Evolutionary conservation across 345 rosid genomes (phyloP).

Genomic region (Viola odorata): DNA sequence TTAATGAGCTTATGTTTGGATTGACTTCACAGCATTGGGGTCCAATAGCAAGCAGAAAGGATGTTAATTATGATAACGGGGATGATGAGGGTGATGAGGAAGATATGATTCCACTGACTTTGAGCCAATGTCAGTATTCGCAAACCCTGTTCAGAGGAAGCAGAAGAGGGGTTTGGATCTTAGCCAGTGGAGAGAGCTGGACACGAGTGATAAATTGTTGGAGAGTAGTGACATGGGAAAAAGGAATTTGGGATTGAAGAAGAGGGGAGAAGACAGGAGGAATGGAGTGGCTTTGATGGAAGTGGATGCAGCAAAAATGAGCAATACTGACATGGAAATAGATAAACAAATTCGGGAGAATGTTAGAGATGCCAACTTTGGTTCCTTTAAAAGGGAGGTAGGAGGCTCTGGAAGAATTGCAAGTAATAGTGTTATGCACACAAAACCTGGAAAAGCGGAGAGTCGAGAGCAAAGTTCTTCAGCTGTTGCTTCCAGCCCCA

Average conservation of each 20-base stretch:
- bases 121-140: slow-evolving; percentile 45
- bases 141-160: slow-evolving; percentile 65
- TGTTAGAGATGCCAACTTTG: slow-evolving; percentile 6
- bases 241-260: slow-evolving; percentile 9
- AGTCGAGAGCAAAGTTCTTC: slow-evolving; percentile 12
- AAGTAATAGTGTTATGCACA: slow-evolving; percentile 11
- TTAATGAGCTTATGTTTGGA: slow-evolving; percentile 12
- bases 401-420: slow-evolving; percentile 3
- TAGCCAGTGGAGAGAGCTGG: slow-evolving; percentile 43
- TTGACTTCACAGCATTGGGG: slow-evolving; percentile 53
- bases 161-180: slow-evolving; percentile 53
- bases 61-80: slow-evolving; percentile 18
- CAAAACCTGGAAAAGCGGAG: slow-evolving; percentile 9
- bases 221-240: slow-evolving; percentile 11
- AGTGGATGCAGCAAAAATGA: slow-evolving; percentile 21
- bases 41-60: slow-evolving; percentile 26
- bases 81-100: slow-evolving; percentile 36
- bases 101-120: slow-evolving; percentile 22
- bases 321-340: slow-evolving; percentile 21
- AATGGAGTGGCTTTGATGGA: slow-evolving; percentile 26
- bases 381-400: too few species aligned
- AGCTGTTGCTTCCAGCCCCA: slow-evolving; percentile 23
- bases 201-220: slow-evolving; percentile 21
- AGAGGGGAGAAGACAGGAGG: slow-evolving; percentile 14
- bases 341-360: slow-evolving; percentile 16